phyloP scores from a whole-genome alignment of 306 rosid genomes.

The Gastrolobium villosum region DNA sequence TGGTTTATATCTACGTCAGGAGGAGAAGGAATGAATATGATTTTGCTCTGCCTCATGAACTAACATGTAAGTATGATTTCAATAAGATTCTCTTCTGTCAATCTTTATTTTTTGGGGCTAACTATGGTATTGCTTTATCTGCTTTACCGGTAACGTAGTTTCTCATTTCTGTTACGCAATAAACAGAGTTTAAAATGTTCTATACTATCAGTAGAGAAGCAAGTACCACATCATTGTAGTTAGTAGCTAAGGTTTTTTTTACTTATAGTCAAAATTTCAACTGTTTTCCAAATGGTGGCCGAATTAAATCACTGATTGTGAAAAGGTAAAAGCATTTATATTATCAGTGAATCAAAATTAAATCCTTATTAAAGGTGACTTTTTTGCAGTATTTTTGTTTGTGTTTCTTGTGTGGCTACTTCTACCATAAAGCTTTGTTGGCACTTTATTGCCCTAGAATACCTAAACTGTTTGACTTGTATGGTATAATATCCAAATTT shows the following conservation, averaged over 20 bases:
- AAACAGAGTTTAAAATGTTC: neutral
- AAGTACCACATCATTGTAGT: neutral
- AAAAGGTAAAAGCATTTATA: too few relatives aligned
- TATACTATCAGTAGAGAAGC: neutral
- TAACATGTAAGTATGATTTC: conserved; percentile 74
- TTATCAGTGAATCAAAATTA: too few relatives aligned
- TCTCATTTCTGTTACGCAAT: neutral
- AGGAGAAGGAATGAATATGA: conserved; percentile 87
- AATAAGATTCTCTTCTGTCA: conserved; percentile 17
- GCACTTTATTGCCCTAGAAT: neutral
- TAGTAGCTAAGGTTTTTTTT: neutral
- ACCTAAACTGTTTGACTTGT: neutral
- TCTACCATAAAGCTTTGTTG: neutral
- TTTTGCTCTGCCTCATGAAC: conserved; percentile 90
- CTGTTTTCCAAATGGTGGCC: neutral
- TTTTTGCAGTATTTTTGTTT: too few relatives aligned
- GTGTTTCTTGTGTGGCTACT: too few relatives aligned
- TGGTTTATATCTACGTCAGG: conserved; percentile 75
- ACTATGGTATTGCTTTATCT: neutral
- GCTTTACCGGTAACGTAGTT: neutral
- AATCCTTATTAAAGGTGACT: too few relatives aligned
- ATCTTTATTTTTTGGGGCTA: conserved; percentile 2
- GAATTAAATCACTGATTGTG: too few relatives aligned
- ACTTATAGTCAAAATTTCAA: neutral
- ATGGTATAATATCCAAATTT: neutral